Conservation (phyloP, 371 early-diverging fungal genomes). For the Mortierella sp. region DNA sequence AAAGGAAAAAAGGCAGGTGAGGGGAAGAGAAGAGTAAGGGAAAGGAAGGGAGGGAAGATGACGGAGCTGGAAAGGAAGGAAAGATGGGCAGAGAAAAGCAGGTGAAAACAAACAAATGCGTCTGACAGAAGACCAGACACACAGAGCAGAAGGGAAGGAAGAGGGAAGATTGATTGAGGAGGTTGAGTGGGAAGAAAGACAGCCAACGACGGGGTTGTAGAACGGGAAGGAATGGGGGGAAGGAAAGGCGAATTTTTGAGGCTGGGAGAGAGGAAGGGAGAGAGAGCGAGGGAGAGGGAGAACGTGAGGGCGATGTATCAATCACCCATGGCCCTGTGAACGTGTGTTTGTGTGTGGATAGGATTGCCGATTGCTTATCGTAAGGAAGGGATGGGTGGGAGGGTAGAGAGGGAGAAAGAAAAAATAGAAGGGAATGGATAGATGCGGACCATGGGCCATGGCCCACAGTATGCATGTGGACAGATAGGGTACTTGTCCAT, state of each 20-base stretch:
- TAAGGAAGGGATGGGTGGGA: conserved; percentile 5
- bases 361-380: conserved; percentile 12
- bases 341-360: background rate
- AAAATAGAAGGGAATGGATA: conserved; percentile 5
- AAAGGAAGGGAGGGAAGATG: conserved; percentile 8
- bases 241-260: background rate
- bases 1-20: background rate
- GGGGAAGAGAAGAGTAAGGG: background rate
- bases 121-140: conserved; percentile 5
- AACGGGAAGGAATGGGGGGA: conserved; percentile 17
- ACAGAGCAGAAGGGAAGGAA: background rate
- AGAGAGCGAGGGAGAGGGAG: background rate
- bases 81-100: background rate
- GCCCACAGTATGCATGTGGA: conserved; percentile 5
- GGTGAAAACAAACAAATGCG: background rate
- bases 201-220: conserved; percentile 12
- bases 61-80: conserved; percentile 7
- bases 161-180: conserved; percentile 1
- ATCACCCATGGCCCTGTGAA: conserved; percentile 14
- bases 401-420: conserved; percentile 6
- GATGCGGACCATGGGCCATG: background rate
- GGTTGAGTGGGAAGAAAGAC: background rate
- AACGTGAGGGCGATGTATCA: conserved; percentile 23
- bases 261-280: background rate
- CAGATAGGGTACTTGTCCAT: background rate